Evolutionary conservation across 495 filamentous ascomycete genomes (phyloP), one percentile per base, ranked within the genome.

Genomic region (Podospora comata): DNA sequence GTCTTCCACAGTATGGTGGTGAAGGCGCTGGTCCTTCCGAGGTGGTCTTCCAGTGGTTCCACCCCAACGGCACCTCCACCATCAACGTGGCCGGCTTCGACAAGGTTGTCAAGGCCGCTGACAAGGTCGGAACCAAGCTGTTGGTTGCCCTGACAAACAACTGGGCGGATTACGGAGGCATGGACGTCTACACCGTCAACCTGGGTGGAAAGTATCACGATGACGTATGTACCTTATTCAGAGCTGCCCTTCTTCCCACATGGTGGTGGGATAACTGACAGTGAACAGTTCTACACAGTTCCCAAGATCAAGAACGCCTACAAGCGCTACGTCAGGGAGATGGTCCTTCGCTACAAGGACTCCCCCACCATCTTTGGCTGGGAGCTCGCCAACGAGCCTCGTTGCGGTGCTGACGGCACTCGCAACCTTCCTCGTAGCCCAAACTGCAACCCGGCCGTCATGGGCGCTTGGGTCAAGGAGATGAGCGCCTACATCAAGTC

Each of bases 31-130:
- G 80, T 1, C 71, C 80, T 0, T 85, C 86, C 1, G 83, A 83
- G 13, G 84, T 86, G 6, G 86, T 85, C 2, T 74, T 81, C 70
- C 79, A 79, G 68, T 71, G 69, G 73, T 81, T 73, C 69, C 72
- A 73, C 39, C 13, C 30, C 56, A 80, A 85, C 63, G 82, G 83
- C 69, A 79, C 72, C 7, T 78, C 81, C 7, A 72, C 81, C 13
- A 84, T 89, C 69, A 85, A 89, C 58, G 78, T 92, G 4, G 80
- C 86, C 64, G 83, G 85, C 4, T 87, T 92, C 48, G 89, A 91
- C 76, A 87, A 86, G 65, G 88, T 90, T 5, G 86, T 91, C 48
- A 72, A 80, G n/a, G 79, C 84, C 2, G 89, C 89, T 1, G 81
- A 84, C 68, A 81, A 83, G 65, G 77, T 78, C 26, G 85, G 84